Conservation (phyloP, 2,329 filamentous ascomycete species). For the Sporothrix variecibatus region DNA sequence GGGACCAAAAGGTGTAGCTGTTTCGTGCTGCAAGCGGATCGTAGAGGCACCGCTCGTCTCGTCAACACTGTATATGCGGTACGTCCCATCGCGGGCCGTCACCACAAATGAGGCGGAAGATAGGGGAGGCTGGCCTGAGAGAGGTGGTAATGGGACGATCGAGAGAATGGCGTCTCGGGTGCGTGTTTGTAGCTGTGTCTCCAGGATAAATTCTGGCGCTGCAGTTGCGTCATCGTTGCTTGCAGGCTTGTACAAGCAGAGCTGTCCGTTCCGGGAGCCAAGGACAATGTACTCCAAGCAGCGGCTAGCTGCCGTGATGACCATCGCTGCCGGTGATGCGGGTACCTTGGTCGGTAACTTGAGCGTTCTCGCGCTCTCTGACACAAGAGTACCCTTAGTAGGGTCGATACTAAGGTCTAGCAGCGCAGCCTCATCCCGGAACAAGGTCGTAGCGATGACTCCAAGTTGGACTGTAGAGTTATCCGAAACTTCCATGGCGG, state of each 20-base stretch:
- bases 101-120: conserved; percentile 63
- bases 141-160: conserved; percentile 52
- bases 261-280: conserved; percentile 55
- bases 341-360: conserved; percentile 19
- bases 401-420: conserved; percentile 21
- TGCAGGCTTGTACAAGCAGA: conserved; percentile 42
- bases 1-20: conserved; percentile 69
- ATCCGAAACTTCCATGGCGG: background rate
- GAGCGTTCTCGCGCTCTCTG: background rate
- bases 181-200: conserved; percentile 33
- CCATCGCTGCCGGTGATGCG: conserved; percentile 12
- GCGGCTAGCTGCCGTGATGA: conserved; percentile 27
- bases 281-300: conserved; percentile 47
- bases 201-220: conserved; percentile 22
- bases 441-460: conserved; percentile 51
- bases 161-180: conserved; percentile 62
- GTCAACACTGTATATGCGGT: conserved; percentile 59
- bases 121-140: conserved; percentile 31
- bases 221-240: conserved; percentile 34
- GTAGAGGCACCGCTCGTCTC: background rate
- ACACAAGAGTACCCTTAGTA: background rate
- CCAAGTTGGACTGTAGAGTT: background rate
- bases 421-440: conserved; percentile 43
- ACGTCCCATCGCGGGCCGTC: conserved; percentile 75
- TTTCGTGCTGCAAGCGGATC: conserved; percentile 63